Evolutionary conservation across 768 basidiomycete species (phyloP).

Genomic region (Termitomyces sp.): DNA sequence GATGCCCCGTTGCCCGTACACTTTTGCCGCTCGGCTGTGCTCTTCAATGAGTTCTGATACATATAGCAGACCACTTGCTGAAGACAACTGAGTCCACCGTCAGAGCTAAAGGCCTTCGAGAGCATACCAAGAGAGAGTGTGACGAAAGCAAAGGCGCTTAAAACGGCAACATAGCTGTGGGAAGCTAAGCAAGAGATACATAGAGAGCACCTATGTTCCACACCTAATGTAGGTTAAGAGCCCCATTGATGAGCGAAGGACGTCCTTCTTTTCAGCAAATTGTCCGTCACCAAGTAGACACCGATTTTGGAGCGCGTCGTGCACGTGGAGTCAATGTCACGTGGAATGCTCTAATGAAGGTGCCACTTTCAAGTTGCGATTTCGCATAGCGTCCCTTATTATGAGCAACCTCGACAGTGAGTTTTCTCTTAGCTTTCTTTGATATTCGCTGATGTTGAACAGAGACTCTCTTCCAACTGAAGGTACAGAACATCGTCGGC

Average conservation of each 20-base stretch:
- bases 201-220: conserved; percentile 2
- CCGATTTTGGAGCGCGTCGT: conserved; percentile 1
- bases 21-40: conserved; percentile 77
- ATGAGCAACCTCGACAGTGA: conserved; percentile 91
- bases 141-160: conserved; percentile 83
- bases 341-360: conserved; percentile 5
- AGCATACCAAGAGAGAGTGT: conserved; percentile 80
- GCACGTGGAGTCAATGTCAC: conserved; percentile 12
- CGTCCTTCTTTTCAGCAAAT: conserved; percentile 10
- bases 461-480: conserved; percentile 99
- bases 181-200: neutral
- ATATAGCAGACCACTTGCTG: conserved; percentile 92
- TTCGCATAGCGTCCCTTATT: conserved; percentile 13
- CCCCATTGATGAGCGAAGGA: conserved; percentile 30
- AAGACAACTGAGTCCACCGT: conserved; percentile 1
- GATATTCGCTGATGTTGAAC: conserved; percentile 23
- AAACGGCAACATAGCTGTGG: conserved; percentile 64
- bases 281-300: neutral
- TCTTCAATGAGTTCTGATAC: conserved; percentile 95
- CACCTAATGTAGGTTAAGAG: conserved; percentile 62
- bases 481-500: conserved; percentile 43
- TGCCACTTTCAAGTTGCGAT: neutral
- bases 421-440: conserved; percentile 21
- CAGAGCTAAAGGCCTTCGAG: neutral
- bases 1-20: conserved; percentile 76